Conservation (phyloP, 106 monocot species). For the Apostasia shenzhenica region DNA sequence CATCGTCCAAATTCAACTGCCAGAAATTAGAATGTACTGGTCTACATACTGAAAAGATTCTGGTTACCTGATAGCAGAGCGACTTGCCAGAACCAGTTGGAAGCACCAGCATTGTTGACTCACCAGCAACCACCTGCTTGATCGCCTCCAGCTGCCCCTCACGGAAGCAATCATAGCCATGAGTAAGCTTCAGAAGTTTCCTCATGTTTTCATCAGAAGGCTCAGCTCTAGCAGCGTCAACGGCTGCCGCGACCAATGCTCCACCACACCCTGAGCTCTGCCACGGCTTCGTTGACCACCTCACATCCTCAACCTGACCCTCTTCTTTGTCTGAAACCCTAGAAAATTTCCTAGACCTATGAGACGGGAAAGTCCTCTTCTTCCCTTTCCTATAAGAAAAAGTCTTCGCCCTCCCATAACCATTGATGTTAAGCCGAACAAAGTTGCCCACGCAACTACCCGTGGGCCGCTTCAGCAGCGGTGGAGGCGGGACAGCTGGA, state of each 20-base stretch:
- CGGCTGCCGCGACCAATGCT: constrained; percentile 29
- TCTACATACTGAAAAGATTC: not conserved
- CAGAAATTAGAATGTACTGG: not conserved
- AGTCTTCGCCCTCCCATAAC: constrained; percentile 37
- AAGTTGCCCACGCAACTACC: constrained; percentile 63
- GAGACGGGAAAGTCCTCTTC: constrained; percentile 12
- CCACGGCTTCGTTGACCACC: constrained; percentile 2
- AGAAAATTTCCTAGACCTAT: constrained; percentile 17
- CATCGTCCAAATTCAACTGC: not conserved
- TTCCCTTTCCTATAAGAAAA: constrained; percentile 32
- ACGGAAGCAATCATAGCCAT: constrained; percentile 81
- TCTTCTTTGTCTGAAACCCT: constrained; percentile 19
- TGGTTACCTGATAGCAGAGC: constrained; percentile 83
- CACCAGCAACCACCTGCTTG: constrained; percentile 44
- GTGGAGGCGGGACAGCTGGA: constrained; percentile 12
- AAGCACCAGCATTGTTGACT: constrained; percentile 84
- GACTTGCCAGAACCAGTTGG: constrained; percentile 98
- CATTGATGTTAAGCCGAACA: constrained; percentile 80
- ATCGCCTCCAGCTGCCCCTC: constrained; percentile 83
- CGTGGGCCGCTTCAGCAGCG: constrained; percentile 22
- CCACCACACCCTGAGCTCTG: constrained; percentile 1
- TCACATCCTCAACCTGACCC: constrained; percentile 16
- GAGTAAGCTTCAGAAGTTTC: constrained; percentile 57
- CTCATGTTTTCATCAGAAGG: constrained; percentile 57
- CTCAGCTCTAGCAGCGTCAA: constrained; percentile 37